Evolutionary conservation across 148 eudicot genomes (phyloP), one percentile per base, ranked within the genome.

Genomic region (Rhododendron griersonianum): DNA sequence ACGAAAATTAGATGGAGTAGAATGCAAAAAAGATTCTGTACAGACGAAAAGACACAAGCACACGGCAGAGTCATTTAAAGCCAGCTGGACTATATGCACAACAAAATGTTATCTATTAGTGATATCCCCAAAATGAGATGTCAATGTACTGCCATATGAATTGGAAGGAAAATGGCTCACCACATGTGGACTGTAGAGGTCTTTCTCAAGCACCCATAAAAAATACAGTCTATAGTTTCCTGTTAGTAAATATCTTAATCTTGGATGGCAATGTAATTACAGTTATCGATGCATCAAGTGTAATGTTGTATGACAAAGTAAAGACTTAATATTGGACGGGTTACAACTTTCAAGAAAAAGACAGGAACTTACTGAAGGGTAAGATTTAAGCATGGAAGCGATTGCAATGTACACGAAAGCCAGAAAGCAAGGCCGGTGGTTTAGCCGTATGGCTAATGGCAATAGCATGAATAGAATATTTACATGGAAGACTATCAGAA

Each of bases 381-480:
- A 97, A 85, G 99, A 93, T 90, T 97, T 97, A 76, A 97, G 98
- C 91, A 97, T 92, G 50, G 99, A 92, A 82, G 92, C 93, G 90
- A 95, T 93, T 80, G 99, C 95, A 88, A 95, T 88, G 88, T 92
- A 95, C 48, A 93, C 93, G 90, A 97, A 93, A 86, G 94, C 98
- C 89, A 97, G 86, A 91, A 97, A 97, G 88, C 95, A 93, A 75
- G 99, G 99, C 79, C 99, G 92, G 85, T 97, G 98, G 61, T 91
- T 92, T 89, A 97, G 90, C 78, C 98, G 92, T 87, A 97, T 91
- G 82, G 99, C 99, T 83, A 97, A 89, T 55, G 99, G 99, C 88
- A 94, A 84, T 88, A 95, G 89, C 99, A 97, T 93, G 94, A 97
- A 94, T 19, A 97, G 86, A 90, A 97, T 95, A 89, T 97, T 97